Evolutionary conservation across 129 eudicot genomes (phyloP), one percentile per base, ranked within the genome.

Genomic region (Cynara cardunculus): DNA sequence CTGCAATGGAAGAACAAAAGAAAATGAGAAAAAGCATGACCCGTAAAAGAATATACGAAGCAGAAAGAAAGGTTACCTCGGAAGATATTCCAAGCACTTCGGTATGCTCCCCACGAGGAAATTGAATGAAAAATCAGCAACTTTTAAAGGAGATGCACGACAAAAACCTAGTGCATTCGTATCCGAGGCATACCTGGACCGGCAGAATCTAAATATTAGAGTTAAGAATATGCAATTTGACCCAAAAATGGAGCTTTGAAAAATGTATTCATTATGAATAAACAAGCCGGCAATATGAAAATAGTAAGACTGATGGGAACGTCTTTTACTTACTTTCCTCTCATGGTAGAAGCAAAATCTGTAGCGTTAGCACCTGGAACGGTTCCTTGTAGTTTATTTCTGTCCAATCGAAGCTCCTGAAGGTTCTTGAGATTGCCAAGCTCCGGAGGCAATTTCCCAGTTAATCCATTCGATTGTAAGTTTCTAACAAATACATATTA

Each of bases 391-490:
- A 96, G 89, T 87, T 81, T 96, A 83, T 96, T 96, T 84, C 99
- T 88, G 71, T 92, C 93, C 78, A 96, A 68, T 83, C 91, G 90
- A 87, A 96, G 97, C 71, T 89, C 98, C 86, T 85, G 88, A 69
- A 96, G 99, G 81, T 89, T 39, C 41, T 84, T 89, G 76, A 96
- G 87, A 75, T 79, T 89, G 21, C 93, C 91, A 76, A 96, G 90
- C 86, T 92, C 97, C 25, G 72, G 28, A 75, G 98, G 98, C 84
- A 96, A 31, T 67, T 68, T 87, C 59, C 98, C 98, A 18, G 93
- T 90, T 74, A 96, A 86, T 72, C 86, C 95, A 85, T 96, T 96
- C 11, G 92, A 88, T 82, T 96, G 94, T 73, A 96, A 89, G 87
- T 96, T 92, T 83, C 98, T 96, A 82, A 85, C 41, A 67, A 2